phyloP scores from a whole-genome alignment of 768 basidiomycete genomes.

The Pulveroboletus sp. region DNA sequence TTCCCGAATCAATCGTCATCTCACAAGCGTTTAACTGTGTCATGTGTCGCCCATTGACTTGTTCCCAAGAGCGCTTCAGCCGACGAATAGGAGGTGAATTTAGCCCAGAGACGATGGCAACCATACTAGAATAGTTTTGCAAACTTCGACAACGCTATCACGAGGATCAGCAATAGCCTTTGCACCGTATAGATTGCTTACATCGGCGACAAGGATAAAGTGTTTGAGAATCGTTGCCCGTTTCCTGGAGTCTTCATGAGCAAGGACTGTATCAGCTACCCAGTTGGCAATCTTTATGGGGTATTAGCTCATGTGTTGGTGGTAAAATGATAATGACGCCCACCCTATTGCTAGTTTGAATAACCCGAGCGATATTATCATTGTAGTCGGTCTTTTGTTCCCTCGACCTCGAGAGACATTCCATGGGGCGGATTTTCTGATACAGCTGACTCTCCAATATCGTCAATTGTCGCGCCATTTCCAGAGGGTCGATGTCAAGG shows the following conservation, averaged over 20 bases:
- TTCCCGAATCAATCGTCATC: conserved; percentile 86
- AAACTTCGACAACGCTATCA: conserved; percentile 77
- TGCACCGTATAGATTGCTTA: conserved; percentile 37
- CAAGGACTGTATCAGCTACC: conserved; percentile 84
- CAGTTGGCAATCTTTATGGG: conserved; percentile 83
- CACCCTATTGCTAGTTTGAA: conserved; percentile 84
- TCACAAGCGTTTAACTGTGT: conserved; percentile 75
- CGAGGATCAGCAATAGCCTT: background rate
- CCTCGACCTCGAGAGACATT: conserved; percentile 81
- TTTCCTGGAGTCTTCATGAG: conserved; percentile 75
- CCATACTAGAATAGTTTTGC: conserved; percentile 97
- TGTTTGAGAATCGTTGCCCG: conserved; percentile 83
- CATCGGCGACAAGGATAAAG: conserved; percentile 88
- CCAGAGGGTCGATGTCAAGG: conserved; percentile 80
- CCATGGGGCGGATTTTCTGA: conserved; percentile 82
- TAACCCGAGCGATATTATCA: conserved; percentile 84
- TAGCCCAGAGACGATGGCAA: conserved; percentile 89
- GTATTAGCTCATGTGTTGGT: conserved; percentile 1
- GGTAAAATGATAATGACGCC: conserved; percentile 14
- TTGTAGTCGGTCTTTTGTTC: conserved; percentile 68
- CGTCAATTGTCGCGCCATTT: conserved; percentile 89
- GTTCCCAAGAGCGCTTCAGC: conserved; percentile 91
- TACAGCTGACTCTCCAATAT: conserved; percentile 86
- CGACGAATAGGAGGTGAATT: conserved; percentile 92
- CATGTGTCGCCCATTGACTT: conserved; percentile 71